Percentiles rank a stretch among this genome's conserved stretches.
phyloP scores from a whole-genome alignment of 345 rosid species.

The Citrus maxima region DNA sequence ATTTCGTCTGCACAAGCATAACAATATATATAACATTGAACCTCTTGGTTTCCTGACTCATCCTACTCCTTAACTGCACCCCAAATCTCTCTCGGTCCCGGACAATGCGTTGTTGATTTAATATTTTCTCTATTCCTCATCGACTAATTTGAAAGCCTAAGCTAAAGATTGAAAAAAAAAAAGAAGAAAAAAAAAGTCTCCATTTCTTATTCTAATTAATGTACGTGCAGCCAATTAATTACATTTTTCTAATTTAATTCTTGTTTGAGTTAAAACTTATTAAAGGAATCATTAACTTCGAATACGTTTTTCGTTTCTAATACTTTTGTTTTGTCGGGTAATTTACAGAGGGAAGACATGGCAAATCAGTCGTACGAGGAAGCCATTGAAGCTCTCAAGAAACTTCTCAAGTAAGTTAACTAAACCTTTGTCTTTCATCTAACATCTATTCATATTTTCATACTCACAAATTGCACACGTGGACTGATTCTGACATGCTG shows the following conservation, averaged over 20 bases:
- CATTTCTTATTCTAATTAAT: neutral
- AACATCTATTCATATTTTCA: no score
- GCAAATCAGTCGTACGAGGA: conserved; percentile 63
- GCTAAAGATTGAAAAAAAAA: no score
- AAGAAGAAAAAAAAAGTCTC: neutral
- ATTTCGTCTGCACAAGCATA: no score
- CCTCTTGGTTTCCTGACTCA: neutral
- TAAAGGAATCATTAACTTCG: neutral
- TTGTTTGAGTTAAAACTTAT: neutral
- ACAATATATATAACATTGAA: neutral
- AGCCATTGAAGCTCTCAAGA: conserved; percentile 81
- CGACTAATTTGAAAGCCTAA: no score
- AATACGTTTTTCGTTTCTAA: neutral
- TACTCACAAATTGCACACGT: neutral
- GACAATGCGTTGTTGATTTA: neutral
- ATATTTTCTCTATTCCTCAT: neutral
- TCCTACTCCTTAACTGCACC: neutral
- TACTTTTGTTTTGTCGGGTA: neutral
- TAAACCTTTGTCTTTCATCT: no score
- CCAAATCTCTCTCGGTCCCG: neutral
- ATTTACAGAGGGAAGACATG: conserved; percentile 60
- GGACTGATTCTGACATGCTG: neutral
- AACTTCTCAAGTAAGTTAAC: conserved; percentile 53
- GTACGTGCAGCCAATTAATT: neutral
- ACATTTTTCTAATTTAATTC: neutral